Base-by-base conservation (phyloP, 129 eudicot species). In the Rutidosis leptorrhynchoides region DNA sequence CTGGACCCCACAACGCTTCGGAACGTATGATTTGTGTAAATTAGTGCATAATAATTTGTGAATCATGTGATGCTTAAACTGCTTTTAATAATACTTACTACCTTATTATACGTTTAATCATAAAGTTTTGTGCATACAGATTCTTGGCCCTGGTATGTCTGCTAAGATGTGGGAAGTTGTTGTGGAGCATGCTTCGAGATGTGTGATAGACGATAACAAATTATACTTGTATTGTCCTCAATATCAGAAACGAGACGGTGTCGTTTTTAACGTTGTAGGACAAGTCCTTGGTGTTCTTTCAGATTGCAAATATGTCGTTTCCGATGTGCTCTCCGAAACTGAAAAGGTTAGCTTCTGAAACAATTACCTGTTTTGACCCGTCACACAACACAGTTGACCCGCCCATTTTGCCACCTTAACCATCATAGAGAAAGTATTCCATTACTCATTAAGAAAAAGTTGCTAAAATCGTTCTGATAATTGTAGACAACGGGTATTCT, bases 81-180 rank as follows among this genome's bases (percentile, higher is more conserved):
- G 54, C 23, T 16, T 16, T 15, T 7, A 23, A 30, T 52, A 22
- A 30, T 33, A 68, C 21, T 32, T 61, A 32, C 52, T 22, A 45
- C 14, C 16, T n/a, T n/a, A n/a, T n/a, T 23, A 4, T 55, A 12
- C 40, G 29, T 71, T 51, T 60, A 19, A 40, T 40, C 16, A 17
- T 58, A 51, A 60, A 27, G 21, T 65, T 56, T 20, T 73, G 49
- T 14, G 20, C 56, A 0, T 42, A 57, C 85, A 93, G 98, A 82
- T 93, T 61, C 87, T 93, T 7, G 98, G 98, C 56, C 70, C 91
- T 0, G 98, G 98, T 16, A 93, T 93, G 96, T 85, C 96, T 55
- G 32, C 87, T 17, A 93, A 86, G 73, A 85, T 93, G 96, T 93
- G 98, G 98, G 98, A 88, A 35, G 80, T 77, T 28, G 79, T 87